Percentiles rank a stretch among this genome's conserved stretches.
These are phyloP conservation scores for Saturnispora saitoi DNA, from an alignment of 805 yeast genomes.

Conservation along the genomic window DNA sequence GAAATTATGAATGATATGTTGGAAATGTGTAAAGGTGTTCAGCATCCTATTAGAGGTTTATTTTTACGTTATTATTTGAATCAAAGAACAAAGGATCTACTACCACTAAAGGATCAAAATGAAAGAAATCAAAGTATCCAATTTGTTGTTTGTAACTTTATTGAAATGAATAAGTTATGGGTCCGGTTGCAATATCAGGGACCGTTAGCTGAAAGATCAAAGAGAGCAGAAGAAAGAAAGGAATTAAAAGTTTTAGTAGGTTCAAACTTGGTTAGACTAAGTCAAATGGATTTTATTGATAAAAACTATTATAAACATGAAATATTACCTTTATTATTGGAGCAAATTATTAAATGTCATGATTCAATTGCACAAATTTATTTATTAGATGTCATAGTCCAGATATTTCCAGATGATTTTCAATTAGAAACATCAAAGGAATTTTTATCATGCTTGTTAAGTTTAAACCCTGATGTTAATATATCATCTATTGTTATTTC, in stretches of 20 bases:
- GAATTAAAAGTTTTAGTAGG: slow-evolving; percentile 91
- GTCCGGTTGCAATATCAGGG: slow-evolving; percentile 95
- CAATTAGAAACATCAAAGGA: slow-evolving; percentile 67
- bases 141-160: slow-evolving; percentile 76
- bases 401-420: slow-evolving; percentile 90
- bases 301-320: slow-evolving; percentile 36
- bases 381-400: slow-evolving; percentile 81
- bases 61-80: slow-evolving; percentile 83
- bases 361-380: slow-evolving; percentile 92
- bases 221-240: slow-evolving; percentile 69
- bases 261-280: slow-evolving; percentile 78
- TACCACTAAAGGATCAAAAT: slow-evolving; percentile 24
- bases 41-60: slow-evolving; percentile 87
- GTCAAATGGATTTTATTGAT: slow-evolving; percentile 76
- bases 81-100: slow-evolving; percentile 66
- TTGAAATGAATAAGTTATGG: slow-evolving; percentile 98
- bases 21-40: slow-evolving; percentile 96
- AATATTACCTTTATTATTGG: slow-evolving; percentile 72
- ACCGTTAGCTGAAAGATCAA: slow-evolving; percentile 69
- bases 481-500: slow-evolving; percentile 58
- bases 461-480: slow-evolving; percentile 63
- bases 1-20: slow-evolving; percentile 93
- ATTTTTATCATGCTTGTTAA: slow-evolving; percentile 56
- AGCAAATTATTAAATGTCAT: slow-evolving; percentile 86
- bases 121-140: slow-evolving; percentile 60